A percentile compares a stretch with the other conserved stretches of the same genome.
Conservation (phyloP, 345 rosid genomes). For the Erucastrum elatum region DNA sequence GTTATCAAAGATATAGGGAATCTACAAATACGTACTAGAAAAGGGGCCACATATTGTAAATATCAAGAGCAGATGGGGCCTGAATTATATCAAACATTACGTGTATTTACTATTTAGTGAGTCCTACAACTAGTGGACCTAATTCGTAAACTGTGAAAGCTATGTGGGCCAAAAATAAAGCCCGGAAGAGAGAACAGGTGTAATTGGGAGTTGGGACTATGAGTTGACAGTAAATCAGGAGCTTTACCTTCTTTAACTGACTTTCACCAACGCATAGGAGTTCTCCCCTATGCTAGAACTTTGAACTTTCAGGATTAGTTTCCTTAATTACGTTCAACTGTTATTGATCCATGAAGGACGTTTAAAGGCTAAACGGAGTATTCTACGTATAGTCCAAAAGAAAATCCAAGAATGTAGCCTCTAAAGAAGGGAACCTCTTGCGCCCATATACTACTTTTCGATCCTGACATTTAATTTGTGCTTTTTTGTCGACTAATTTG, state of each 20-base stretch:
- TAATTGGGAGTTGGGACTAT: too few relatives aligned
- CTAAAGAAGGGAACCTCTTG: conserved; percentile 24
- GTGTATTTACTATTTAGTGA: background rate
- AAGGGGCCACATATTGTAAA: too few relatives aligned
- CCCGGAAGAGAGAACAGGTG: background rate
- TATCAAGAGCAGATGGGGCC: background rate
- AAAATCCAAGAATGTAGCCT: conserved; percentile 18
- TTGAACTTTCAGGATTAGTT: background rate
- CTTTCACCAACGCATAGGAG: background rate
- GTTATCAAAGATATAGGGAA: too few relatives aligned
- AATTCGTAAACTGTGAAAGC: background rate
- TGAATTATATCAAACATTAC: background rate
- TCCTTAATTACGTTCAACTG: background rate
- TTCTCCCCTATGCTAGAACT: background rate
- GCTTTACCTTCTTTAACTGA: too few relatives aligned
- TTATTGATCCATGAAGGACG: background rate
- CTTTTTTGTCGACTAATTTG: background rate
- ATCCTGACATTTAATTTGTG: conserved; percentile 10
- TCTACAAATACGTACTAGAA: too few relatives aligned
- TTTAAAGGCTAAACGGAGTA: conserved; percentile 1
- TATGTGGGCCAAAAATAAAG: background rate
- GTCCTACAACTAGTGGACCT: background rate
- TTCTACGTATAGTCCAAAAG: conserved; percentile 5
- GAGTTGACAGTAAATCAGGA: too few relatives aligned
- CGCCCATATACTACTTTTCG: conserved; percentile 18